Base-by-base conservation (phyloP, 208 protist species). In the Naegleria gruberi region DNA sequence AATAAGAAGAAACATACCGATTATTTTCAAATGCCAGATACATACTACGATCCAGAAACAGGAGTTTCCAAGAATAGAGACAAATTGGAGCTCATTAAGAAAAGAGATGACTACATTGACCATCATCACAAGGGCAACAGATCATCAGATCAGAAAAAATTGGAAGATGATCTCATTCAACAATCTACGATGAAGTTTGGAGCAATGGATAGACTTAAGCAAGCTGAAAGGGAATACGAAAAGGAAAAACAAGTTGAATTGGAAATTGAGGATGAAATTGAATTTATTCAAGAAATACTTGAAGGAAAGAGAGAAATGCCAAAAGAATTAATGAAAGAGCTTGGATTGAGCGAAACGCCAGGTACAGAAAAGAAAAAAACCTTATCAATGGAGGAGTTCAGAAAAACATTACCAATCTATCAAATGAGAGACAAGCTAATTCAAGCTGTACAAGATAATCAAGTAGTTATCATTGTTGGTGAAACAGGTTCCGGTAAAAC, bases 401-500 rank as follows among this genome's bases (percentile, higher is more conserved):
- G 95, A 40, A 91, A 94, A 74, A 94, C 91, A 23, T 93, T 97
- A 7, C 96, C 96, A 17, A 92, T 97, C 12, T 97, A 92, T 91
- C 77, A 45, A 10, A 93, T 93, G 77, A 47, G 94, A n/a, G 93
- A 96, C 8, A 7, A 93, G 19, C 85, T 96, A 26, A 42, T 96
- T 26, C 90, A 92, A 30, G 89, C 86, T 1, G 89, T 97, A 34
- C 12, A 51, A 10, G 91, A 95, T n/a, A 92, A 98, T 92, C 96
- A 98, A 89, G 94, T 98, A 19, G 92, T 98, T 19, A 95, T 99
- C 19, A 94, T 99, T 81, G 93, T 96, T 73, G 98, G 98, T 89
- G 97, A 98, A 91, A 99, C 98, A 6, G 98, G 98, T 40, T 98
- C 97, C 86, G 98, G 98, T 89, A 99, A 99, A 94, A 99, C 98